A percentile compares a stretch with the other conserved stretches of the same genome.
phyloP scores from a whole-genome alignment of 2,329 filamentous ascomycete genomes.

The Tolypocladium pustulatum region DNA sequence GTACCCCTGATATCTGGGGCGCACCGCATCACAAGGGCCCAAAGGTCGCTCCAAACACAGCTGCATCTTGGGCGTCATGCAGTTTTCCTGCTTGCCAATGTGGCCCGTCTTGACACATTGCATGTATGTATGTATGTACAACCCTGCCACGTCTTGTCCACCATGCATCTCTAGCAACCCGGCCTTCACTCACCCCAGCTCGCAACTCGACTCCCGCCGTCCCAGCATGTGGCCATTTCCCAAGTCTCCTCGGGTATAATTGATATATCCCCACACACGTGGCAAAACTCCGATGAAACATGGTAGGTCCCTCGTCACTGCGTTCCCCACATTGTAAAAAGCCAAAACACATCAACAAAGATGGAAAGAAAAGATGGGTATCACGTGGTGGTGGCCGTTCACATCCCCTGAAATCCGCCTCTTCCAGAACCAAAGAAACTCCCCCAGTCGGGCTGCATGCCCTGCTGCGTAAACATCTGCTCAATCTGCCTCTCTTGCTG shows the following conservation, averaged over 20 bases:
- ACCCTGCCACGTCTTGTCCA: not conserved
- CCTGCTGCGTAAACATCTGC: conserved; percentile 37
- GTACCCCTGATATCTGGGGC: no score
- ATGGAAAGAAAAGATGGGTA: conserved; percentile 24
- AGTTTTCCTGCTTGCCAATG: not conserved
- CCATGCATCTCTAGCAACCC: not conserved
- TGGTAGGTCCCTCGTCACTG: not conserved
- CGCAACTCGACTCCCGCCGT: not conserved
- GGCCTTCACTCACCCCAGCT: no score
- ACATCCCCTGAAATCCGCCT: conserved; percentile 32
- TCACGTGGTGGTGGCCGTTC: conserved; percentile 21
- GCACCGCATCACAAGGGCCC: not conserved
- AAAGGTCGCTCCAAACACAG: no score
- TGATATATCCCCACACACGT: not conserved
- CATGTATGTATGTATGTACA: not conserved
- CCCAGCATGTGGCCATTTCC: not conserved
- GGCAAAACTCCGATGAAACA: not conserved
- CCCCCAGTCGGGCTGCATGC: conserved; percentile 34
- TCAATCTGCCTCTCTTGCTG: conserved; percentile 32
- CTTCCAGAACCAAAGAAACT: conserved; percentile 34
- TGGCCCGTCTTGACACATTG: not conserved
- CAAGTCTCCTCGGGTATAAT: not conserved
- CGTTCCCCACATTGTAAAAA: not conserved
- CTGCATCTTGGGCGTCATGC: not conserved
- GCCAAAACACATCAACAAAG: conserved; percentile 3